phyloP scores from a whole-genome alignment of 116 monocot genomes.

The Cymodocea nodosa region DNA sequence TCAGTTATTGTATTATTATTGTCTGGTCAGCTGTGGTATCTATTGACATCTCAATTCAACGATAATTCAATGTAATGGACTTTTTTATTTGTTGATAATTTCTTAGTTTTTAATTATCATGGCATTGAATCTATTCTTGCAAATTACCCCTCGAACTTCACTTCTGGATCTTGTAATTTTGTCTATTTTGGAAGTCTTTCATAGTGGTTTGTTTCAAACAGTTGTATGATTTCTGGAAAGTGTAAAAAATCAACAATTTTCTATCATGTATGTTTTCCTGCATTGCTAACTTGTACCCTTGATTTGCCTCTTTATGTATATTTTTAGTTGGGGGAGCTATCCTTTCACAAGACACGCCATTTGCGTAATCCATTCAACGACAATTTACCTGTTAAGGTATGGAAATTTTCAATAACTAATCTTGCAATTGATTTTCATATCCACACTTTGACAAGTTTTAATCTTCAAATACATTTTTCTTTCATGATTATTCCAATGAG shows the following conservation, averaged over 20 bases:
- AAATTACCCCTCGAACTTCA: background rate
- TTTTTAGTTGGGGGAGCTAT: slow-evolving; percentile 84
- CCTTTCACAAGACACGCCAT: slow-evolving; percentile 96
- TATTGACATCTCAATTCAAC: background rate
- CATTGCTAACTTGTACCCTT: background rate
- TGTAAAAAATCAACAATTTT: background rate
- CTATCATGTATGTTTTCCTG: background rate
- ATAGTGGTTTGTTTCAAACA: no score
- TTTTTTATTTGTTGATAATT: background rate
- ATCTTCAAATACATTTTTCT: no score
- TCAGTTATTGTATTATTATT: background rate
- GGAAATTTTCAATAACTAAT: no score
- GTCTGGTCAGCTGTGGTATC: background rate
- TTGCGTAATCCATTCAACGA: slow-evolving; percentile 98
- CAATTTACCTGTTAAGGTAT: slow-evolving; percentile 98
- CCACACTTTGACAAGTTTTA: no score
- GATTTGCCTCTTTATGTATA: background rate
- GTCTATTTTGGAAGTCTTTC: background rate
- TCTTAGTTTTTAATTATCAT: background rate
- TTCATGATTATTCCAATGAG: no score
- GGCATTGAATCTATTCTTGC: background rate
- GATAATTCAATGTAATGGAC: background rate
- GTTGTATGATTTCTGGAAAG: background rate
- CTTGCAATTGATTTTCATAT: no score
- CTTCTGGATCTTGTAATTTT: background rate